Evolutionary conservation across 306 rosid genomes (phyloP).

Genomic region (Cucurbita argyrosperma): DNA sequence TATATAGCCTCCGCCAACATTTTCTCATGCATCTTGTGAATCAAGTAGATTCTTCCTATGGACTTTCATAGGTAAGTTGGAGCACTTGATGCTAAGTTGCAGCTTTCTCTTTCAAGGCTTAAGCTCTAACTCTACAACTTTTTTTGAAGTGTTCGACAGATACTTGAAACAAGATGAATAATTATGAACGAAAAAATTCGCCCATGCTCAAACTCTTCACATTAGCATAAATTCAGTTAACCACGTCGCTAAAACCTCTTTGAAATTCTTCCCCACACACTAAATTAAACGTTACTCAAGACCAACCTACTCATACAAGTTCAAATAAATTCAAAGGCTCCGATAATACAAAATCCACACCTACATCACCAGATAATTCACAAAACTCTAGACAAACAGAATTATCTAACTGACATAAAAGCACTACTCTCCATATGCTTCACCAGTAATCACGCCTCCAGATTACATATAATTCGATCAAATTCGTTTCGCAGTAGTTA

Average conservation of each 20-base stretch:
- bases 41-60: not conserved
- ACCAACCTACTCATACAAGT: not conserved
- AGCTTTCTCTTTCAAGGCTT: not conserved
- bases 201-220: not conserved
- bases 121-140: not conserved
- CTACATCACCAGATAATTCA: not conserved
- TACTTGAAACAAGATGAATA: not conserved
- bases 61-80: not conserved
- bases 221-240: not conserved
- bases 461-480: not conserved
- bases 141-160: not conserved
- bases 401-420: not conserved
- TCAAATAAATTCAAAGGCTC: not conserved
- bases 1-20: not conserved
- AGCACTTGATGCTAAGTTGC: not conserved
- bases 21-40: not conserved
- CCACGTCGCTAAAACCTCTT: not conserved
- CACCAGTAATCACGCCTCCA: not conserved
- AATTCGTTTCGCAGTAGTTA: not conserved
- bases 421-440: not conserved
- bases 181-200: not conserved
- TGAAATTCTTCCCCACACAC: not conserved
- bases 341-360: not conserved
- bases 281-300: not conserved
- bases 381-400: not conserved